Base-by-base conservation (phyloP, 306 rosid genomes). In the Vigna angularis region DNA sequence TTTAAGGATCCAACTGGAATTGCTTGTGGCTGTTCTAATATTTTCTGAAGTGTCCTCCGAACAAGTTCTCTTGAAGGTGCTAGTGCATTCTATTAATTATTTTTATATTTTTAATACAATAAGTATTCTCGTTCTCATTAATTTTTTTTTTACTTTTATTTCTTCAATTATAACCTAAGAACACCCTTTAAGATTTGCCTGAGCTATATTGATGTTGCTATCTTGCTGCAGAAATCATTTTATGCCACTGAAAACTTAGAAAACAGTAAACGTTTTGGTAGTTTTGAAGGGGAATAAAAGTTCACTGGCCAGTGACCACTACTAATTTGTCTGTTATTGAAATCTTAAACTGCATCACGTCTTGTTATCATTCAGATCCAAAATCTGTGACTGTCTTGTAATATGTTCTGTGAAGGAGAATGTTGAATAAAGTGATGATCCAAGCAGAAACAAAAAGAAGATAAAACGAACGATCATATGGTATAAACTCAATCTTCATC, bases 1-100 rank as follows among this genome's bases (percentile, higher is more conserved):
- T 28, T 57, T 83, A 45, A 70, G 70, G 61, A 57, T 74, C 71
- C 73, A 17, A 74, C 77, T 80, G 64, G 42, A 77, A 12, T 67
- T 58, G 58, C 28, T 48, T 85, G 32, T 53, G 59, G 8, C n/a
- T 56, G 52, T 47, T 55, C 17, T 17, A 11, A 9, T 42, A 42
- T 18, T 66, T 64, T 36, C 49, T 38, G 9, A 5, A 6, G 20
- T 34, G 14, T 15, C 2, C 6, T 30, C 45, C 3, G 9, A 64
- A n/a, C 16, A 9, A 38, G 28, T 63, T 59, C 3, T 38, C 32
- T 18, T 38, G 48, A 42, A 38, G 26, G 4, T 63, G 16, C 9
- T 40, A 38, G 10, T 17, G 12, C 9, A 40, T n/a, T 36, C 6
- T 9, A 36, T 36, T 1, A 26, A 57, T 24, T 22, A 12, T 4